Evolutionary conservation across 1,139 yeast species (phyloP).

Genomic region (Saccharomyces hybrid): DNA sequence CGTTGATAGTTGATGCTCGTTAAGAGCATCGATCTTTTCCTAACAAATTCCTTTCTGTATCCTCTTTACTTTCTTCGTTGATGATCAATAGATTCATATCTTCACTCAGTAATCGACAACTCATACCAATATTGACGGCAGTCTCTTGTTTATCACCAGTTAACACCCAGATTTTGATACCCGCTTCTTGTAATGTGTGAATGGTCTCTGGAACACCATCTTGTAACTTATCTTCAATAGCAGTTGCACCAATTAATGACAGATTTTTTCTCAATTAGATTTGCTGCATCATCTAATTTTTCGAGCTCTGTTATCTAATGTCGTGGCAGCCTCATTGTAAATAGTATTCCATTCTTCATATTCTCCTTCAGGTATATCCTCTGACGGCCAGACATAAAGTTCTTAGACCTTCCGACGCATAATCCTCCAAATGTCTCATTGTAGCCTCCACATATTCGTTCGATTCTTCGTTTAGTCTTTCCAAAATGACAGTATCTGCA

Average conservation of each 20-base stretch:
- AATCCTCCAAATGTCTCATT: slow-evolving; percentile 82
- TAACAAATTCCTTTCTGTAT: slow-evolving; percentile 61
- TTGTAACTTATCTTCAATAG: slow-evolving; percentile 94
- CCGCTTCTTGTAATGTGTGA: slow-evolving; percentile 89
- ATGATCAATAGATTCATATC: slow-evolving; percentile 90
- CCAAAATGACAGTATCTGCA: slow-evolving; percentile 93
- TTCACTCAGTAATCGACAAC: slow-evolving; percentile 86
- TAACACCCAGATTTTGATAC: slow-evolving; percentile 92
- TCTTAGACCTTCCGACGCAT: slow-evolving; percentile 92
- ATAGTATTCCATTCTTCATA: slow-evolving; percentile 53
- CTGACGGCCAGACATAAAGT: slow-evolving; percentile 89
- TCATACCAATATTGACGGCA: slow-evolving; percentile 98
- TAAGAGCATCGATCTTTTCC: slow-evolving; percentile 70
- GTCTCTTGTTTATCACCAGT: slow-evolving; percentile 99
- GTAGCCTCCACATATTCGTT: slow-evolving; percentile 81
- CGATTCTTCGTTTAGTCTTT: slow-evolving; percentile 61
- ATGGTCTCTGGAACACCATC: slow-evolving; percentile 98
- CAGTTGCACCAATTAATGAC: slow-evolving; percentile 89
- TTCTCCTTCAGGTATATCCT: slow-evolving; percentile 72
- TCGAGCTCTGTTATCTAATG: slow-evolving; percentile 67
- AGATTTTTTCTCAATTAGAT: slow-evolving; percentile 70
- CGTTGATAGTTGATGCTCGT: slow-evolving; percentile 54
- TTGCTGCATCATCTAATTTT: slow-evolving; percentile 77
- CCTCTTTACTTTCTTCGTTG: slow-evolving; percentile 76
- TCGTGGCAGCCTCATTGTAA: slow-evolving; percentile 75